Conservation (phyloP, 805 yeast genomes). For the Nakazawaea populi region DNA sequence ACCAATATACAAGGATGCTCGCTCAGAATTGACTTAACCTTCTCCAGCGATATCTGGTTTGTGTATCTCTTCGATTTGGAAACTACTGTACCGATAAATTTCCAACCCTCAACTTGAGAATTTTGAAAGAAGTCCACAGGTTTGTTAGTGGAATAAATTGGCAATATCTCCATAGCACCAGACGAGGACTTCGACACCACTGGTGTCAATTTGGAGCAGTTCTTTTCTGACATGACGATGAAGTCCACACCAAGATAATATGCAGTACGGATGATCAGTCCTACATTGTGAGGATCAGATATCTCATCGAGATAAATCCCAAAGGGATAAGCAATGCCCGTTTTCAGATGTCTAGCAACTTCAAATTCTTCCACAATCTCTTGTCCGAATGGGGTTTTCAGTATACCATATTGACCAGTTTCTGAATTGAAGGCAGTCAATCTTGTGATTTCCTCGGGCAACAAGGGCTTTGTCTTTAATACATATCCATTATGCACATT, state of each 20-base stretch:
- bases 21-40: constrained; percentile 37
- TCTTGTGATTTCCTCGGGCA: constrained; percentile 23
- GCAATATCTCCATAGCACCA: constrained; percentile 76
- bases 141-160: constrained; percentile 50
- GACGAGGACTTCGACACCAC: constrained; percentile 76
- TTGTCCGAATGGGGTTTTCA: constrained; percentile 20
- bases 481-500: constrained; percentile 82
- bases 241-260: constrained; percentile 81
- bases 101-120: constrained; percentile 61
- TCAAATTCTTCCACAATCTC: constrained; percentile 12
- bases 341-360: constrained; percentile 5
- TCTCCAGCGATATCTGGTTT: constrained; percentile 23
- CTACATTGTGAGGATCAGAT: constrained; percentile 83
- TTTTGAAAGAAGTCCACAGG: constrained; percentile 59
- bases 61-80: constrained; percentile 23
- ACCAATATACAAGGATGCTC: constrained; percentile 62
- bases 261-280: constrained; percentile 77
- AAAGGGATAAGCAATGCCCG: constrained; percentile 42
- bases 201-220: constrained; percentile 72
- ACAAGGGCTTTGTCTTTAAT: constrained; percentile 55
- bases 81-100: constrained; percentile 55
- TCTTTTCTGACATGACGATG: constrained; percentile 59
- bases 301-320: constrained; percentile 76
- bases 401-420: constrained; percentile 13
- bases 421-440: constrained; percentile 17